Percentiles rank a stretch among this genome's conserved stretches.
These are phyloP conservation scores for Pleurotus tuoliensis DNA, from an alignment of 768 basidiomycete genomes.

Conservation along the genomic window DNA sequence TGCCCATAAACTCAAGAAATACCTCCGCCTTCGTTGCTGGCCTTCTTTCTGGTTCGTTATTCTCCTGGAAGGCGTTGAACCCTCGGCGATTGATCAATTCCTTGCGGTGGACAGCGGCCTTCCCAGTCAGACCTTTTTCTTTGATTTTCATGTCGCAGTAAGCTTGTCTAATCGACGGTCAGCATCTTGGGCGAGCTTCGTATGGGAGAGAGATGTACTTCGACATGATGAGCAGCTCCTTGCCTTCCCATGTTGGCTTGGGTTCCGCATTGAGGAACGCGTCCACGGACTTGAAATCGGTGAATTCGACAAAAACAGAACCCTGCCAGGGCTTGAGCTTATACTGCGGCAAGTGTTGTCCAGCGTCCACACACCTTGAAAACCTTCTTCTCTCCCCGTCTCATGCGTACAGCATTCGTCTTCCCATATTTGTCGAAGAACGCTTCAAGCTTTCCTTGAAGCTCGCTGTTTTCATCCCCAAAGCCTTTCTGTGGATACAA, in stretches of 20 bases:
- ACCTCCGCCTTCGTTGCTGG: conserved; percentile 43
- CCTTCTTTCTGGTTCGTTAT: conserved; percentile 14
- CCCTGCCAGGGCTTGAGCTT: conserved; percentile 39
- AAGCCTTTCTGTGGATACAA: conserved; percentile 77
- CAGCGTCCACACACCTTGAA: conserved; percentile 67
- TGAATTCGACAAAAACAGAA: conserved; percentile 92
- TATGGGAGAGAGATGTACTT: conserved; percentile 50
- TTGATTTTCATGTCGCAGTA: conserved; percentile 97
- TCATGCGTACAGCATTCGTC: conserved; percentile 83
- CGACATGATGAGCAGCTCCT: conserved; percentile 79
- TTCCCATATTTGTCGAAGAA: conserved; percentile 79
- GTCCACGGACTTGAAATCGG: conserved; percentile 62
- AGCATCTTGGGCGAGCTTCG: too few species aligned
- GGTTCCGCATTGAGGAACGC: conserved; percentile 78
- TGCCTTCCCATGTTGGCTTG: conserved; percentile 75
- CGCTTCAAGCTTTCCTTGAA: conserved; percentile 72
- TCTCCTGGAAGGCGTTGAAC: conserved; percentile 73
- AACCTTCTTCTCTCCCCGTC: conserved; percentile 75
- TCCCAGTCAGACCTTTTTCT: conserved; percentile 85
- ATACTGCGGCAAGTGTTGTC: background rate
- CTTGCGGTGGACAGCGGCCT: conserved; percentile 56
- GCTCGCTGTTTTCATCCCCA: conserved; percentile 53
- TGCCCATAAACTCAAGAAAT: conserved; percentile 72
- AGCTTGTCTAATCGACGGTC: conserved; percentile 46
- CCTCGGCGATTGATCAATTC: conserved; percentile 50